Evolutionary conservation across 2,329 filamentous ascomycete genomes (phyloP), one percentile per base, ranked within the genome.

Genomic region (Aphanocladium album): DNA sequence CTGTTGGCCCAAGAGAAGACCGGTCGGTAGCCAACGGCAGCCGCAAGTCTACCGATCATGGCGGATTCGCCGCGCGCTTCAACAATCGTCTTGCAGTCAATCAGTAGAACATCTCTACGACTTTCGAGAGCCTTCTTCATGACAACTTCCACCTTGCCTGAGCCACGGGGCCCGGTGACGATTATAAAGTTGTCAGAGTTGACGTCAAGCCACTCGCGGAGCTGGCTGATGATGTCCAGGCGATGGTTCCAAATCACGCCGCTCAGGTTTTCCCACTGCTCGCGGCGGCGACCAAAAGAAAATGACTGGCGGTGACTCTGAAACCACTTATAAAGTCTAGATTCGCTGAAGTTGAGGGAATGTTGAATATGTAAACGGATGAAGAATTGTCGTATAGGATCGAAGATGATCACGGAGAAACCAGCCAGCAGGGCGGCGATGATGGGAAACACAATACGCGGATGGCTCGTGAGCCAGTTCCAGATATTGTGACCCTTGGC

Each of bases 1-100:
- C 87, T 96, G 74, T 98, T 97, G 76, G 96, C 89, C 90, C 93
- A 98, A 0, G 91, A 96, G 72, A 99, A 99, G 0, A 99, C 86
- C 0, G 95, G 95, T 9, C 90, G 83, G 71, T 97, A 98, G 9
- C 95, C 93, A 53, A 98, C 93, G 64, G 93, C 86, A 1, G 80
- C 77, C 1, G 93, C 95, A 6, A 95, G 87, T 45, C 89, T 87
- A 62, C 85, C 85, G 68, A 99, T 96, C 0, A 90, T 96, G 2
- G 87, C 85, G 8, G 88, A 87, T 70, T 99, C 95, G 5, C 95
- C 93, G 59, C 90, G 86, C 1, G 93, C 92, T 73, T 98, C 93
- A 62, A 93, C 89, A 12, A 98, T 90, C 1, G 90, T 89, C 72
- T 96, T 96, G 78, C 93, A 98, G 75, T 99, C 95, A 49, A 98